Evolutionary conservation across 2,329 filamentous ascomycete species (phyloP), one percentile per base, ranked within the genome.

Genomic region (Fusarium subglutinans): DNA sequence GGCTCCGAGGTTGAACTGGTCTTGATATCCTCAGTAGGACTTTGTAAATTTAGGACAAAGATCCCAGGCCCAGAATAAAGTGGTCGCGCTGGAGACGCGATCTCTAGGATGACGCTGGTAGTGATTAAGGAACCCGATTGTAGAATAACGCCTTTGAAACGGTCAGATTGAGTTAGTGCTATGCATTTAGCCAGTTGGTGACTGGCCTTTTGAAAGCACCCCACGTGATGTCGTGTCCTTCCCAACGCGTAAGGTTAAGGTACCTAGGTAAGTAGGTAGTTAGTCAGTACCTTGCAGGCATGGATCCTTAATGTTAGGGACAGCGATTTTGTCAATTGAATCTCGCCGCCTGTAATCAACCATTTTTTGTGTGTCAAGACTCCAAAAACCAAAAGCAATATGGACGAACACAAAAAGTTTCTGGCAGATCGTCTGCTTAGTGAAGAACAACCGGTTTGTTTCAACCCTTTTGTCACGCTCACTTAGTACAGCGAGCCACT

Each of bases 401-500:
- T 90, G 89, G 86, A 87, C 5, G 89, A 92, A 73, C 91, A 94
- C 79, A 90, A 87, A 74, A 91, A 90, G 64, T 96, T 91, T 78
- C 88, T 98, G 12, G 93, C 93, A 9, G 90, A 91, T 76, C 90
- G 92, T 78, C 88, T 98, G 65, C 87, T 98, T 72, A 92, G 90
- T 66, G 94, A 97, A 79, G 90, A 91, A 74, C 90, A 90, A 73
- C 88, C 92, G 72, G 93, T 96, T 83, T 79, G 89, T 81, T 24
- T 41, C 18, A 28, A 38, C 24, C 51, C 51, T 54, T 54, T 33
- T 5, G 54, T 43, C 50, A 62, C 17, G 38, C 12, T 56, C 44
- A 56, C 44, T 55, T 13, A 20, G 22, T 35, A 17, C 20, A 35
- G 22, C 30, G 17, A 35, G 22, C 30, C 28, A 40, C 66, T 79